phyloP scores from a whole-genome alignment of 2,329 filamentous ascomycete genomes.

The Aspergillus sp. region DNA sequence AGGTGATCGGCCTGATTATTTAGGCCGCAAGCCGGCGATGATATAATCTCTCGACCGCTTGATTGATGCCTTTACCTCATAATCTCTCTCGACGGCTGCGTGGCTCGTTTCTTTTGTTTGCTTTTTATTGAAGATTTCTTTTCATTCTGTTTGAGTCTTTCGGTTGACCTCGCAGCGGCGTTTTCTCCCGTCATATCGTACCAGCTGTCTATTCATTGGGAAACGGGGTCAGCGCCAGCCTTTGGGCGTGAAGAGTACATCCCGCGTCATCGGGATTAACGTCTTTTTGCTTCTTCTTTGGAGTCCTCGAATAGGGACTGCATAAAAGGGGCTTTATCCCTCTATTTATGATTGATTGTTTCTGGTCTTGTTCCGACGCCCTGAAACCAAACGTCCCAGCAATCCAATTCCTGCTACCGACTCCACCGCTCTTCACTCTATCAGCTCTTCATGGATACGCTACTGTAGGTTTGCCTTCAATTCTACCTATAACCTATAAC shows the following conservation, averaged over 20 bases:
- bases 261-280: background rate
- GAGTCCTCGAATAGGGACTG: background rate
- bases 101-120: too few relatives aligned
- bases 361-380: background rate
- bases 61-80: background rate
- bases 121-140: background rate
- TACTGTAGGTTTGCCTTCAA: slow-evolving; percentile 39
- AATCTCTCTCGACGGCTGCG: too few relatives aligned
- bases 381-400: background rate
- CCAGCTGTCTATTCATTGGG: too few relatives aligned
- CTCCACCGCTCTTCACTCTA: too few relatives aligned
- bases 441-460: slow-evolving; percentile 43
- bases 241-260: background rate
- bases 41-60: background rate
- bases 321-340: background rate
- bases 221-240: background rate
- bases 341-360: too few relatives aligned
- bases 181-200: too few relatives aligned
- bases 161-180: too few relatives aligned
- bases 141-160: background rate
- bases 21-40: background rate
- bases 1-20: background rate
- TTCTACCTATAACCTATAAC: background rate
- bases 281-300: background rate
- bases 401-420: too few relatives aligned